Conservation (phyloP, 345 rosid species). For the Ceriops tagal region DNA sequence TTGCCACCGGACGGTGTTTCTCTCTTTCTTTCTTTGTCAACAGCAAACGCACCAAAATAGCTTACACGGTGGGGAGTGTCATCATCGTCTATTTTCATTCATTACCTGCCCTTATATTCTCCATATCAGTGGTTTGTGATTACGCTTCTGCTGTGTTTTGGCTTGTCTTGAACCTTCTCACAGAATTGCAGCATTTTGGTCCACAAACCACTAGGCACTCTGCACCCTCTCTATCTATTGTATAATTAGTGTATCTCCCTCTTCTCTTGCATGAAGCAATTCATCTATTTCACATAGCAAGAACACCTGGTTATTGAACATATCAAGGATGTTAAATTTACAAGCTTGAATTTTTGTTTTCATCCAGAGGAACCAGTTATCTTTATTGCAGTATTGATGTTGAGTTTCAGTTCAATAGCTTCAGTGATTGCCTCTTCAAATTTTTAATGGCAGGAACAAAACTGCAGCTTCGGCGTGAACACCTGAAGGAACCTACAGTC, state of each 20-base stretch:
- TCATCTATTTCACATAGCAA: no score
- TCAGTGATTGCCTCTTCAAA: neutral
- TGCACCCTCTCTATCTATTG: neutral
- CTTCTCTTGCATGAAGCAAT: no score
- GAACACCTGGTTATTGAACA: no score
- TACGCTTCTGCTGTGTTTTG: neutral
- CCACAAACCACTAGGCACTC: neutral
- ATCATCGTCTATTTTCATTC: neutral
- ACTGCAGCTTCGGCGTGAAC: neutral
- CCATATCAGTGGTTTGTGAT: neutral
- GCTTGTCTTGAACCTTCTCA: neutral
- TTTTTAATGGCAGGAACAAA: neutral
- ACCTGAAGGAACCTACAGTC: neutral
- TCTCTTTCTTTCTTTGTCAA: neutral
- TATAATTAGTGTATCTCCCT: neutral
- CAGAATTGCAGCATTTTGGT: neutral
- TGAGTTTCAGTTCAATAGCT: neutral
- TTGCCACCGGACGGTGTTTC: conserved; percentile 11
- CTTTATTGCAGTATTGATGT: neutral
- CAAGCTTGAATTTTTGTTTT: neutral
- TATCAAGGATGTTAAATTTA: no score
- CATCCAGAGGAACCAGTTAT: neutral
- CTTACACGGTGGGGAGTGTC: neutral
- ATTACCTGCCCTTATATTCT: neutral
- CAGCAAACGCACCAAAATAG: conserved; percentile 4